Conservation (phyloP, 2,329 filamentous ascomycete species). For the Neopestalotiopsis clavispora region DNA sequence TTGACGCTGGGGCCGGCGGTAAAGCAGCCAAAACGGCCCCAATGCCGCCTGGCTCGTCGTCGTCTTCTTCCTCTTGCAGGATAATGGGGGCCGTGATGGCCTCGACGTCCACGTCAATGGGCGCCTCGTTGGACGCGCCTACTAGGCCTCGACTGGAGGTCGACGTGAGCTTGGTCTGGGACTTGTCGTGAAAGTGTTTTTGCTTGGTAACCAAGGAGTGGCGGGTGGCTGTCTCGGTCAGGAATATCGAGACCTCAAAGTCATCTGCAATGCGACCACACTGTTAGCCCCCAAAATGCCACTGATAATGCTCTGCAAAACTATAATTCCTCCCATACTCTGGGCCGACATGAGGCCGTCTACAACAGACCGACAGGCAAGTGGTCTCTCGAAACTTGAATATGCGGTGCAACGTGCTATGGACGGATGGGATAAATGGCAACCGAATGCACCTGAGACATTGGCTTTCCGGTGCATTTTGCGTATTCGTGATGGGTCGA, state of each 20-base stretch:
- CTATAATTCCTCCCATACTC: background rate
- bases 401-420: conserved; percentile 17
- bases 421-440: conserved; percentile 9
- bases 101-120: conserved; percentile 55
- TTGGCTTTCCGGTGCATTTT: background rate
- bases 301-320: background rate
- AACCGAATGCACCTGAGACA: background rate
- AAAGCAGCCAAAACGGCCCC: conserved; percentile 62
- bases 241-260: conserved; percentile 93
- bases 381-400: background rate
- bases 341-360: background rate
- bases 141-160: conserved; percentile 65
- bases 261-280: conserved; percentile 65
- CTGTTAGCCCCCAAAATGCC: background rate
- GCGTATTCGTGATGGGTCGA: conserved; percentile 20
- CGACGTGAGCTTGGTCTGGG: conserved; percentile 58
- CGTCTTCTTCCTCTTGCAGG: conserved; percentile 61
- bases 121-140: conserved; percentile 57
- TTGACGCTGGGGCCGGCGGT: conserved; percentile 44
- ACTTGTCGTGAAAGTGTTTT: conserved; percentile 73
- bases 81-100: conserved; percentile 39
- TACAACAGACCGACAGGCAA: background rate
- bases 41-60: conserved; percentile 49
- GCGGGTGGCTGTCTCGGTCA: conserved; percentile 83
- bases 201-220: conserved; percentile 87